Conservation (phyloP, 768 basidiomycete species). For the Cystofilobasidium bisporidii region DNA sequence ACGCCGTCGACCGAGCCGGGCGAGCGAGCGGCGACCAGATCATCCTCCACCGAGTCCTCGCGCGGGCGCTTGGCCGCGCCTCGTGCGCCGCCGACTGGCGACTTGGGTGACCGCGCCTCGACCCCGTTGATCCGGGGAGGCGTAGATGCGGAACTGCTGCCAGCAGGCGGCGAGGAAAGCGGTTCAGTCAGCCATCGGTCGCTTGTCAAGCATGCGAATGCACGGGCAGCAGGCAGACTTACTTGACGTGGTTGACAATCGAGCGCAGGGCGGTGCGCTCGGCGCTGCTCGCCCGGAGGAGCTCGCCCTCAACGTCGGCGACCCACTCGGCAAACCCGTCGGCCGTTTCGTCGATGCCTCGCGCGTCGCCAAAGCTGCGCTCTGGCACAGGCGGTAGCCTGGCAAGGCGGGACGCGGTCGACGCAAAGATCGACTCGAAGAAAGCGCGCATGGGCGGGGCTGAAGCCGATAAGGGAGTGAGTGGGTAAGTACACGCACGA, state of each 20-base stretch:
- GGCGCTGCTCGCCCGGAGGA: background rate
- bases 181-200: too few relatives aligned
- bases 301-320: background rate
- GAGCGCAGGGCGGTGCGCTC: background rate
- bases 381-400: background rate
- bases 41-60: background rate
- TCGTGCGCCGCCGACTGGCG: too few relatives aligned
- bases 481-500: too few relatives aligned
- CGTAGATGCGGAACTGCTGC: too few relatives aligned
- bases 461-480: too few relatives aligned
- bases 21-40: background rate
- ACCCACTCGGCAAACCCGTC: background rate
- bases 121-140: too few relatives aligned
- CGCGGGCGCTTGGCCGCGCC: background rate
- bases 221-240: background rate
- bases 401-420: background rate
- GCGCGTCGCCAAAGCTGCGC: background rate
- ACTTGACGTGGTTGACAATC: background rate
- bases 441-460: conserved; percentile 11
- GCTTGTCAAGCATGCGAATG: background rate
- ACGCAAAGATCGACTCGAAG: conserved; percentile 9
- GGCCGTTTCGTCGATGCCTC: background rate
- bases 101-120: too few relatives aligned
- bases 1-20: background rate
- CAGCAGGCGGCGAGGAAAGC: too few relatives aligned